These are phyloP conservation scores for Wickerhamiella infanticola DNA, from an alignment of 1,139 yeast genomes.

Conservation along the genomic window DNA sequence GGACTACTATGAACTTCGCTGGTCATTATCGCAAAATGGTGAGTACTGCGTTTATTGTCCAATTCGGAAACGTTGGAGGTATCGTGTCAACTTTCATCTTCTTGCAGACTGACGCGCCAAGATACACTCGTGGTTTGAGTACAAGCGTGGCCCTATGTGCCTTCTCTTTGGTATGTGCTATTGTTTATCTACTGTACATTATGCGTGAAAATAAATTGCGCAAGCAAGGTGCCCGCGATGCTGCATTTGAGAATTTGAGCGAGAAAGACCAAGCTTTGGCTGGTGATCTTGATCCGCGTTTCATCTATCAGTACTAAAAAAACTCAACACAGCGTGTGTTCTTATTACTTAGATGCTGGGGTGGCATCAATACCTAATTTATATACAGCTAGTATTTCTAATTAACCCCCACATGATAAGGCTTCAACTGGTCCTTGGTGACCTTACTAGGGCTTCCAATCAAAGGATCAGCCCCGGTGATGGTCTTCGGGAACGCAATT, in stretches of 20 bases:
- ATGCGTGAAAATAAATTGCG: slow-evolving; percentile 24
- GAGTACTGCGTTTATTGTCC: slow-evolving; percentile 64
- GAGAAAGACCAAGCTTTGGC: slow-evolving; percentile 33
- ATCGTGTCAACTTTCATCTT: slow-evolving; percentile 54
- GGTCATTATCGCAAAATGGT: slow-evolving; percentile 60
- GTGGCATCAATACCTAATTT: not conserved
- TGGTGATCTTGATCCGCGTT: slow-evolving; percentile 57
- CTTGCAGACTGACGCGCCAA: slow-evolving; percentile 42
- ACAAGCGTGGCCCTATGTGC: slow-evolving; percentile 37
- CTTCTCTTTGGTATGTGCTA: slow-evolving; percentile 34
- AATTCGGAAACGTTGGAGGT: slow-evolving; percentile 76
- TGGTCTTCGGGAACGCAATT: slow-evolving; percentile 89
- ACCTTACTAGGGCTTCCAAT: slow-evolving; percentile 74
- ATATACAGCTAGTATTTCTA: not conserved
- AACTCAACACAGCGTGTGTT: not conserved
- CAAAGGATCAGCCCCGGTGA: slow-evolving; percentile 74
- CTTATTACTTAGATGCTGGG: not conserved
- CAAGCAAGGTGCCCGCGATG: slow-evolving; percentile 19
- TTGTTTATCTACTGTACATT: slow-evolving; percentile 30
- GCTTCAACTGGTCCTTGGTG: slow-evolving; percentile 29
- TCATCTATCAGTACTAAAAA: slow-evolving; percentile 31
- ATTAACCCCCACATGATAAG: slow-evolving; percentile 3
- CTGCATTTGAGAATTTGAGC: slow-evolving; percentile 25
- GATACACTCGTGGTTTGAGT: slow-evolving; percentile 41
- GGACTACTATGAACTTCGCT: slow-evolving; percentile 53